Evolutionary conservation across 139 green algal genomes (phyloP), one percentile per base, ranked within the genome.

Genomic region (Pleodorina starrii): DNA sequence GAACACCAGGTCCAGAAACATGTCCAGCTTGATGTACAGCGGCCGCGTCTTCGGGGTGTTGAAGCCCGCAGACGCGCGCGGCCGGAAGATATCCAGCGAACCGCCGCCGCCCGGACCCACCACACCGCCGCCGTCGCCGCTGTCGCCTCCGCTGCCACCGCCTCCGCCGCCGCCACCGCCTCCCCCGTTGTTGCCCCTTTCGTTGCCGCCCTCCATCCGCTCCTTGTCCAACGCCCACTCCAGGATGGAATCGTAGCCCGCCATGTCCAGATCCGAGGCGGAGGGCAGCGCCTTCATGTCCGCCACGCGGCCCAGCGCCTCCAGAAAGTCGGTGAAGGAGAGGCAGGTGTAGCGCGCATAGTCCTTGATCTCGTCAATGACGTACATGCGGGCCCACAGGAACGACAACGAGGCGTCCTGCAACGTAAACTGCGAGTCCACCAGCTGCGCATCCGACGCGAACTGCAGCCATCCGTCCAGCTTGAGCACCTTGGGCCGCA

Each of bases 331-430:
- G 5, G 93, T 87, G 74, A 97, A 97, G 36, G 92, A 95, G 46
- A 97, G 83, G 40, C 85, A 92, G 42, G 89, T 93, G 90, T 95
- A 95, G 43, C 85, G 90, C 17, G 35, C n/a, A 78, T 95, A 97
- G 93, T 97, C 94, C 92, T 96, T 96, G 84, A 97, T 91, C 91
- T 97, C 95, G 85, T 97, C 95, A 32, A 96, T 89, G 1, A 94
- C 91, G 38, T 80, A 88, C 95, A 97, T 97, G 71, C 95, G 93
- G n/a, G 76, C 87, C 94, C 94, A 96, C 68, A 96, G 79, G 92
- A 94, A 97, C n/a, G 87, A 80, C 87, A 96, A 84, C 44, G 72
- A 91, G 21, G 92, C 93, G 84, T 97, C 93, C 72, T 95, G 90
- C 17, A 43, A 32, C 29, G 94, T 95, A 88, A 97, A 95, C 42